A percentile compares a stretch with the other conserved stretches of the same genome.
These are phyloP conservation scores for Chenopodium suecicum DNA, from an alignment of 148 eudicot genomes.

Conservation along the genomic window DNA sequence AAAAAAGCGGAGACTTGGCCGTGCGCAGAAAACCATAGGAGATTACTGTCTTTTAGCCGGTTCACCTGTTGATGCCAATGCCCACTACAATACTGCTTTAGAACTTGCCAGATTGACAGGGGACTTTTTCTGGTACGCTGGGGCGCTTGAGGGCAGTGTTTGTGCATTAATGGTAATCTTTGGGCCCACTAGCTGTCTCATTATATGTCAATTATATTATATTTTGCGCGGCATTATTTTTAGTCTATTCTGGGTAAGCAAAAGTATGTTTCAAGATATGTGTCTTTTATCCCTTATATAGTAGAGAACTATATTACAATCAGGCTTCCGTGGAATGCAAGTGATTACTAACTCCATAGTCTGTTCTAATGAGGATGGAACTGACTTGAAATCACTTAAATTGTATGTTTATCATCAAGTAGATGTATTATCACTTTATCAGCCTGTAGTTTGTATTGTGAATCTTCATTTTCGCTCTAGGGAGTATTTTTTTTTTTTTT, in stretches of 20 bases:
- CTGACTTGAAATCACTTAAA: background rate
- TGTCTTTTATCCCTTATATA: background rate
- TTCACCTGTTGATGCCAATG: conserved; percentile 97
- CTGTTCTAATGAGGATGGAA: background rate
- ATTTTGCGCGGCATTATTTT: too few species aligned
- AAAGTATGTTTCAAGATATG: background rate
- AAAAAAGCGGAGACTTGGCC: conserved; percentile 89
- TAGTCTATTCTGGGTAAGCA: background rate
- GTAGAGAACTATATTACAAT: background rate
- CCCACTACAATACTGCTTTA: conserved; percentile 86
- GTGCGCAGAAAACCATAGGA: conserved; percentile 95
- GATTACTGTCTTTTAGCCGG: conserved; percentile 95
- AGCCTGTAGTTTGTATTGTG: background rate
- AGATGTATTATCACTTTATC: background rate
- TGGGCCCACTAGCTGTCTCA: too few species aligned
- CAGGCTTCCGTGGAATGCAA: background rate
- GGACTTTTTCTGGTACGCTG: conserved; percentile 96
- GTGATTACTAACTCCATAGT: background rate
- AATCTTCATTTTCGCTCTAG: background rate
- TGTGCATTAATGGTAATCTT: conserved; percentile 87
- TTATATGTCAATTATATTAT: too few species aligned
- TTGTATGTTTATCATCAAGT: background rate
- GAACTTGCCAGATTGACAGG: conserved; percentile 95
- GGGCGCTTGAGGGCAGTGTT: conserved; percentile 96
- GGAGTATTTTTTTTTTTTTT: too few species aligned